These are phyloP conservation scores for Plasmodium knowlesi DNA, from an alignment of 169 alveolate species.

Conservation along the genomic window DNA sequence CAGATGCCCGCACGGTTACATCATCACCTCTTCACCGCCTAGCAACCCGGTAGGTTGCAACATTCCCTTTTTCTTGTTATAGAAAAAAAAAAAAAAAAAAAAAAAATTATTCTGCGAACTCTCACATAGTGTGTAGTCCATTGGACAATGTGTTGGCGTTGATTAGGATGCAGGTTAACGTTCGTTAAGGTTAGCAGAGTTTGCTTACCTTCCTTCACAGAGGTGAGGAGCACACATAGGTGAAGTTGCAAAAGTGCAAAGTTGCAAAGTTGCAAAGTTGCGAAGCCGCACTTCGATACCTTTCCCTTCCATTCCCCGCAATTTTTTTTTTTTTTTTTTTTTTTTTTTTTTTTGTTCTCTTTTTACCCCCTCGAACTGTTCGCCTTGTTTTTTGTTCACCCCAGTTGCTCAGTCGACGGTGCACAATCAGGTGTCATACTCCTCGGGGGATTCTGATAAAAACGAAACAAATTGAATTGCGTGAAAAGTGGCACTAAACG, in stretches of 20 bases:
- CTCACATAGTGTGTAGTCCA: background rate
- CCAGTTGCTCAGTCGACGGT: background rate
- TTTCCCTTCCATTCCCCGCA: background rate
- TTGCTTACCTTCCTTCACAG: background rate
- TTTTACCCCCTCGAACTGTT: background rate
- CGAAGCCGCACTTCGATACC: background rate
- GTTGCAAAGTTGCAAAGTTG: background rate
- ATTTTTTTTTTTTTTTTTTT: background rate
- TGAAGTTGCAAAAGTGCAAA: background rate
- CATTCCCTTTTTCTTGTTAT: background rate
- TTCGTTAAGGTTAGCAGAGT: background rate
- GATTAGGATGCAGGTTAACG: background rate
- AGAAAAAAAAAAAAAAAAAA: background rate
- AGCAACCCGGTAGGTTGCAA: background rate
- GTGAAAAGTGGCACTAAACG: background rate
- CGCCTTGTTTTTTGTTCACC: background rate
- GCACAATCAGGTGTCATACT: background rate
- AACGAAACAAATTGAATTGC: background rate
- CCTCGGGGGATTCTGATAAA: background rate
- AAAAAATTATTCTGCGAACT: background rate
- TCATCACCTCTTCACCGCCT: background rate
- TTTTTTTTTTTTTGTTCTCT: background rate
- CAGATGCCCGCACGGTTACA: background rate
- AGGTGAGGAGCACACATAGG: background rate
- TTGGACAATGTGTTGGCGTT: background rate